phyloP scores from a whole-genome alignment of 2,329 filamentous ascomycete genomes.

The Alternaria gaisen region DNA sequence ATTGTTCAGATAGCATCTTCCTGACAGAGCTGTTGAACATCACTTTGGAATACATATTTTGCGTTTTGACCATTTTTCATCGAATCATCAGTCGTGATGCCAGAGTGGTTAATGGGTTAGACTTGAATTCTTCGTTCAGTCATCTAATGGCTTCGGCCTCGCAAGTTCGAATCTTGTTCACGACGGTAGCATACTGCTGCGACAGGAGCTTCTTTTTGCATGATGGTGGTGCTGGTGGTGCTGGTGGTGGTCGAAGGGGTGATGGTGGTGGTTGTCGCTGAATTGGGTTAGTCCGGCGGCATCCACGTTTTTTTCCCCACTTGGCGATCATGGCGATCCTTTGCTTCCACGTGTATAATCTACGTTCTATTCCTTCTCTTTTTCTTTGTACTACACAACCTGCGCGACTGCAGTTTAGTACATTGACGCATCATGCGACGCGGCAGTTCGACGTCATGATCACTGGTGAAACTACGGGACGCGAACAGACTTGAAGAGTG shows the following conservation, averaged over 20 bases:
- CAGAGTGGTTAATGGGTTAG: conserved; percentile 56
- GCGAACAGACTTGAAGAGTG: not conserved
- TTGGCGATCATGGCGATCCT: not conserved
- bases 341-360: not conserved
- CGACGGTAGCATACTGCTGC: not conserved
- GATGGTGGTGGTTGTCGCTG: too few species aligned
- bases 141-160: conserved; percentile 55
- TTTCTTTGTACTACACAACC: not conserved
- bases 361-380: not conserved
- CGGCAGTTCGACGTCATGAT: not conserved
- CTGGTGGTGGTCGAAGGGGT: too few species aligned
- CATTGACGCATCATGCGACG: not conserved
- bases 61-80: not conserved
- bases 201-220: not conserved
- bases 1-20: too few species aligned
- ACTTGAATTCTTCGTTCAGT: conserved; percentile 51
- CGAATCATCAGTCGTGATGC: conserved; percentile 39
- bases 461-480: not conserved
- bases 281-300: not conserved
- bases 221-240: too few species aligned
- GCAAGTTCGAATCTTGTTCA: conserved; percentile 28
- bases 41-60: not conserved
- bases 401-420: not conserved
- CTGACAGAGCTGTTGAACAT: fast-evolving
- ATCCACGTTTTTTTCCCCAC: not conserved